Conservation (phyloP, 176 grass and related monocot genomes). For the Luzula sylvatica region DNA sequence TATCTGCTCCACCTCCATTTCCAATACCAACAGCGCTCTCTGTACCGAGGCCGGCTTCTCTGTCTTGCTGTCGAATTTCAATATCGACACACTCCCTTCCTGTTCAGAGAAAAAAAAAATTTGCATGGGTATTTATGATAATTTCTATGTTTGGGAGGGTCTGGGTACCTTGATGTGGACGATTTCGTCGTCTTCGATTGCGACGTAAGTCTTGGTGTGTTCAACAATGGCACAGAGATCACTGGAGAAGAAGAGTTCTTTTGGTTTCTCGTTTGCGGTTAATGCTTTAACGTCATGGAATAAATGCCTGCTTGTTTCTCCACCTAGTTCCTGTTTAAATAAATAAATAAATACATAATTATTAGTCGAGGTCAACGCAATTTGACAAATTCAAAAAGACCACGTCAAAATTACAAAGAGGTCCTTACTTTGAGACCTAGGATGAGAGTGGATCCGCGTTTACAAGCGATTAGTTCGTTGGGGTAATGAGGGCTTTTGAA, state of each 20-base stretch:
- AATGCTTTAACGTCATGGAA: slow-evolving; percentile 77
- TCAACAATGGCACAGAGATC: slow-evolving; percentile 96
- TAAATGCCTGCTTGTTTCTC: slow-evolving; percentile 34
- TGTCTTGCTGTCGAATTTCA: slow-evolving; percentile 72
- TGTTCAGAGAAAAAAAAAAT: no score
- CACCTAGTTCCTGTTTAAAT: slow-evolving; percentile 51
- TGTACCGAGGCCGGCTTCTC: slow-evolving; percentile 86
- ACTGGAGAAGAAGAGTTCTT: slow-evolving; percentile 89
- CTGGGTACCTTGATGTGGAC: slow-evolving; percentile 96
- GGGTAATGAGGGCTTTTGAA: slow-evolving; percentile 95
- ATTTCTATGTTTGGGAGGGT: no score
- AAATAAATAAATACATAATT: no score
- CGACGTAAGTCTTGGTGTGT: slow-evolving; percentile 86
- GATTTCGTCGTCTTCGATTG: slow-evolving; percentile 82
- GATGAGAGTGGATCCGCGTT: slow-evolving; percentile 68
- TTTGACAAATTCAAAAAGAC: background rate
- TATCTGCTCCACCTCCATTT: slow-evolving; percentile 98
- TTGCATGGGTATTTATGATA: no score
- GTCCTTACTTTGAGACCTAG: slow-evolving; percentile 89
- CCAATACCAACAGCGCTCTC: slow-evolving; percentile 81
- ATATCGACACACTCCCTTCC: slow-evolving; percentile 79
- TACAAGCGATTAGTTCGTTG: slow-evolving; percentile 84
- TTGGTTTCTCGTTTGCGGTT: slow-evolving; percentile 62
- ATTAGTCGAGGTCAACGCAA: background rate
- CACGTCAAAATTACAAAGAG: background rate